Base-by-base conservation (phyloP, 352 stramenopile species). In the Phytophthora pistaciae region DNA sequence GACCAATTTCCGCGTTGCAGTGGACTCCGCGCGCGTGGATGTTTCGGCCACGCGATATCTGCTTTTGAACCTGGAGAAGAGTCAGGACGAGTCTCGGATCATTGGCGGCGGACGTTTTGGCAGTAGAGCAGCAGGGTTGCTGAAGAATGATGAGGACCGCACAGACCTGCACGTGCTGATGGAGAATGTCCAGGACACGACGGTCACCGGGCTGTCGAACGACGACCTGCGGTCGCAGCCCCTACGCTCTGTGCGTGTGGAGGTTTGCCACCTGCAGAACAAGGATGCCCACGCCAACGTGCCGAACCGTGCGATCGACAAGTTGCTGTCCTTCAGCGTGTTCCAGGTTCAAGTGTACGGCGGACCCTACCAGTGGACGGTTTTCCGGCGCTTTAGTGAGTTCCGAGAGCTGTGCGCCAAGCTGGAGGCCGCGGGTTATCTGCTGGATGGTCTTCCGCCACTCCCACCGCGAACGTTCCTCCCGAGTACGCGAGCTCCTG, bases 181-280 rank as follows among this genome's bases (percentile, higher is more conserved):
- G 87, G 87, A 91, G 68, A 93, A 92, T 46, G 73, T 93, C 3
- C 84, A 93, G 50, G 88, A 96, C 50, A 93, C 85, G 33, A 91
- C 89, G 56, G 85, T 96, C 29, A 85, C 83, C n/a, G 87, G 86
- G 1, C 54, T 96, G 36, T 89, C 80, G 8, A 81, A 79, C 27
- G 79, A 93, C 7, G 89, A 96, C 54, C 69, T 96, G 31, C 82
- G 79, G 27, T 82, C 83, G 21, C 89, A 96, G 62, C 89, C 89
- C 13, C 77, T 96, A 46, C 87, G 89, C 18, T 92, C 85, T 4
- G 85, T 96, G 44, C 86, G 88, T 49, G 85, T 96, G 40, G 89
- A 96, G 74, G 70, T 96, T 21, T 96, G 89, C 61, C 89, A 96
- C 66, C 64, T 96, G 56, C 85, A 95, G 67, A 96, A 96, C 82